phyloP scores from a whole-genome alignment of 1,284 basidiomycete genomes.

The Flammula alnicola region DNA sequence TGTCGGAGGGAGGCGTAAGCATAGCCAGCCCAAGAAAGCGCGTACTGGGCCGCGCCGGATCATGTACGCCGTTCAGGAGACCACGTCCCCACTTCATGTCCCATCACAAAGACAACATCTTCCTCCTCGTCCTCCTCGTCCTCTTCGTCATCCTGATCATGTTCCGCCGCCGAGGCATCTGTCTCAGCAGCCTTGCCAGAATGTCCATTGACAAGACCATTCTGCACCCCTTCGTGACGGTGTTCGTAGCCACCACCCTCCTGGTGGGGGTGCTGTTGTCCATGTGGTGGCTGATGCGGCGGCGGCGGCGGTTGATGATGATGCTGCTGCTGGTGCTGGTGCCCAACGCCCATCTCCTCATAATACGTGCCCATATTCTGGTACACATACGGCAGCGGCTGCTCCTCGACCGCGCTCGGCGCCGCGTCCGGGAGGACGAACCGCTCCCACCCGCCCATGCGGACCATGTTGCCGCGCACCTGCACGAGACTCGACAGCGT shows the following conservation, averaged over 20 bases:
- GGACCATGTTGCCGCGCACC: constrained; percentile 70
- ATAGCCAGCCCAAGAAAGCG: not conserved
- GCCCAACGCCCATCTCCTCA: constrained; percentile 3
- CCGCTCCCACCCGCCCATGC: constrained; percentile 67
- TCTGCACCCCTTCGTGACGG: not conserved
- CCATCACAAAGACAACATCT: constrained; percentile 49
- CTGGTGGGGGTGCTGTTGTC: not conserved
- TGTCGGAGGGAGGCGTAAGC: not conserved
- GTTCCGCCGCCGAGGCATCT: constrained; percentile 9
- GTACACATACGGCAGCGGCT: constrained; percentile 20
- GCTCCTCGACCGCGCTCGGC: constrained; percentile 46
- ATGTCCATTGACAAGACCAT: constrained; percentile 3
- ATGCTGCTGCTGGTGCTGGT: constrained; percentile 2
- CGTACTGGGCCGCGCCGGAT: not conserved
- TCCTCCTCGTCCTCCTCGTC: constrained; percentile 38
- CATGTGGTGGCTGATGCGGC: constrained; percentile 2
- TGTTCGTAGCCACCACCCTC: not conserved
- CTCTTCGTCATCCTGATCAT: constrained; percentile 21
- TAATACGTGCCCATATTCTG: constrained; percentile 16
- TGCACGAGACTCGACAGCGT: constrained; percentile 72
- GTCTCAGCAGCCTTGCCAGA: not conserved
- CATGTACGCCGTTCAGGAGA: constrained; percentile 19
- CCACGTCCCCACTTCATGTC: constrained; percentile 30
- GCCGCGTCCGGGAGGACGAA: constrained; percentile 77
- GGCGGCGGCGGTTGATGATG: constrained; percentile 4